A percentile compares a stretch with the other conserved stretches of the same genome.
phyloP scores from a whole-genome alignment of 2,329 filamentous ascomycete species.

The Gaeumannomyces sp. region DNA sequence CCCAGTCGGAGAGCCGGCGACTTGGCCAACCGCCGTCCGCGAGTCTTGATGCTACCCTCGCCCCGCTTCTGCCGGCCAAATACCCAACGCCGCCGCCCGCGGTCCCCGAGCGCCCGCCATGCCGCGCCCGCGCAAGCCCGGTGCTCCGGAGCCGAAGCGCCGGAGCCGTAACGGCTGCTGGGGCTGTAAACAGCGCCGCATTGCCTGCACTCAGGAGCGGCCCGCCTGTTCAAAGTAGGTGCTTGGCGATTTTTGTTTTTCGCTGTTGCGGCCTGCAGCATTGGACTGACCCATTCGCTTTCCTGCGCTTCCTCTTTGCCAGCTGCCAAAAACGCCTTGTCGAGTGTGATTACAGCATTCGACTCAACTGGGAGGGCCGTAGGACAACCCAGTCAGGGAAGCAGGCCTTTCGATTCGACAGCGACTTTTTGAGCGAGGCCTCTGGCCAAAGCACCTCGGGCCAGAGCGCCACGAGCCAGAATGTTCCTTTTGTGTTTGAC shows the following conservation, averaged over 20 bases:
- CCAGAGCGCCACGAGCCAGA: background rate
- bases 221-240: background rate
- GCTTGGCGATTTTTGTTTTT: background rate
- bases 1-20: background rate
- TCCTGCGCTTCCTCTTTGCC: background rate
- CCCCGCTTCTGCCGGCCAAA: background rate
- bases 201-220: background rate
- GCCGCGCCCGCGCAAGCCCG: constrained; percentile 37
- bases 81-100: background rate
- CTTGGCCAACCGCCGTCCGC: background rate
- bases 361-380: constrained; percentile 74
- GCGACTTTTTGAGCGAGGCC: background rate
- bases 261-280: background rate
- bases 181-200: constrained; percentile 52
- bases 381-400: constrained; percentile 49
- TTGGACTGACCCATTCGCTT: background rate
- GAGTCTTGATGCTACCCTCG: background rate
- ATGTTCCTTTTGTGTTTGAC: background rate
- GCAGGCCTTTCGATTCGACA: constrained; percentile 22
- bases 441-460: background rate
- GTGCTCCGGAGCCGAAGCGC: constrained; percentile 36
- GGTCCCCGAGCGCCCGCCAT: constrained; percentile 21
- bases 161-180: constrained; percentile 41
- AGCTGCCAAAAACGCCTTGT: constrained; percentile 65
- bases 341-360: constrained; percentile 73